Evolutionary conservation across 306 rosid genomes (phyloP).

Genomic region (Cicer cuneatum): DNA sequence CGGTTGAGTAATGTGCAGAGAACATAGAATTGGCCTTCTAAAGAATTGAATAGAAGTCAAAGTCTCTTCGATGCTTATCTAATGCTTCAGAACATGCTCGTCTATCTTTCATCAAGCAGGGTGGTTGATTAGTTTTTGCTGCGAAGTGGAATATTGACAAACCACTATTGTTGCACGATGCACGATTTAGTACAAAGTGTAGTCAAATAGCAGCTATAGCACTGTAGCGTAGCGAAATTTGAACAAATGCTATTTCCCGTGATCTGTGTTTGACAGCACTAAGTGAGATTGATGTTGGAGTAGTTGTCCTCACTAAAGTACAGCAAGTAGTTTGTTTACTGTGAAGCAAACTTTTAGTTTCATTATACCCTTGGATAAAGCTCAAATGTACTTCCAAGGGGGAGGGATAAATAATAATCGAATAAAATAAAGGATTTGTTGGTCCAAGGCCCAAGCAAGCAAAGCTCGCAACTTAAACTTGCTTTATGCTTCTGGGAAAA

Average conservation of each 20-base stretch:
- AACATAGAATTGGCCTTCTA: constrained; percentile 4
- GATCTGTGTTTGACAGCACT: too few relatives aligned
- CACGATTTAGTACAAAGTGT: too few relatives aligned
- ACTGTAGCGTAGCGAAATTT: too few relatives aligned
- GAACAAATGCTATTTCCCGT: too few relatives aligned
- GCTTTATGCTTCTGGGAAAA: not conserved
- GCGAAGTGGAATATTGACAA: too few relatives aligned
- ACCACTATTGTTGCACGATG: too few relatives aligned
- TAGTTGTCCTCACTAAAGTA: not conserved
- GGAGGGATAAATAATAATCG: too few relatives aligned
- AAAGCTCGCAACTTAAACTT: not conserved
- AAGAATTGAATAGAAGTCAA: constrained; percentile 7
- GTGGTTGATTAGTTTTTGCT: not conserved
- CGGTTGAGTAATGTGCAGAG: not conserved
- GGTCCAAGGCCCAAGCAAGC: not conserved
- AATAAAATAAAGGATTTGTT: too few relatives aligned
- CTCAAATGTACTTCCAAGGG: not conserved
- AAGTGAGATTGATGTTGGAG: not conserved
- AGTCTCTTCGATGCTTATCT: not conserved
- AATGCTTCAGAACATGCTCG: constrained; percentile 13
- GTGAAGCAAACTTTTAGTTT: not conserved
- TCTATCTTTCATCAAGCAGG: not conserved
- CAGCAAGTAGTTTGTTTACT: not conserved
- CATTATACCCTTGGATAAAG: not conserved
- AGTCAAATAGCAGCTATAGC: too few relatives aligned